A percentile compares a stretch with the other conserved stretches of the same genome.
Evolutionary conservation across 2,329 filamentous ascomycete genomes (phyloP).

Genomic region (Orbilia brochopaga): DNA sequence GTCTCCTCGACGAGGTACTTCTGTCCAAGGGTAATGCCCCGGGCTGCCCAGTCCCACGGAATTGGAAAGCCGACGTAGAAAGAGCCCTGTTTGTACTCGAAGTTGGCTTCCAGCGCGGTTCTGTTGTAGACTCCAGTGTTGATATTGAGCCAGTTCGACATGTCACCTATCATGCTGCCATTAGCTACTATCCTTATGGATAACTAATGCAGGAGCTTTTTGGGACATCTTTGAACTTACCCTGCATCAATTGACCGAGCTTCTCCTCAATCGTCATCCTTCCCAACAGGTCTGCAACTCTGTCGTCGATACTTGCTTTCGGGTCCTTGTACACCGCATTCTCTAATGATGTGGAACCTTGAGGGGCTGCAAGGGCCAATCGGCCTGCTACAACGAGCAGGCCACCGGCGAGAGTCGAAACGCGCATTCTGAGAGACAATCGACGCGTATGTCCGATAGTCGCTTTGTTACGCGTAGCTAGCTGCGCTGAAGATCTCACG

Average conservation of each 20-base stretch:
- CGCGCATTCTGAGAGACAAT: conserved; percentile 46
- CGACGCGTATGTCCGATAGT: conserved; percentile 12
- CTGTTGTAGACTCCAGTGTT: conserved; percentile 71
- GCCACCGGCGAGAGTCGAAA: conserved; percentile 43
- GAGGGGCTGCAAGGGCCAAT: conserved; percentile 34
- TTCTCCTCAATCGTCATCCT: conserved; percentile 79
- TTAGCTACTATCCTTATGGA: background rate
- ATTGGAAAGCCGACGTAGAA: conserved; percentile 76
- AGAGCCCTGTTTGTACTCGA: conserved; percentile 69
- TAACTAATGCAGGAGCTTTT: background rate
- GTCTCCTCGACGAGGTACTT: conserved; percentile 73
- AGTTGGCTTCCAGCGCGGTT: conserved; percentile 70
- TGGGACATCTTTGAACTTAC: conserved; percentile 50
- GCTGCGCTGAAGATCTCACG: conserved; percentile 41
- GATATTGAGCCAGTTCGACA: conserved; percentile 75
- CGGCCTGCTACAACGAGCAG: conserved; percentile 38
- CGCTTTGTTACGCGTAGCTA: conserved; percentile 17
- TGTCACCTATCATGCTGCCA: conserved; percentile 61
- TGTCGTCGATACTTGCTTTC: conserved; percentile 62
- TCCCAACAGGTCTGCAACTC: conserved; percentile 71
- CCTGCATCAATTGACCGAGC: conserved; percentile 71
- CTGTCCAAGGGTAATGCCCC: conserved; percentile 69
- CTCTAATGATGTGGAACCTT: conserved; percentile 19
- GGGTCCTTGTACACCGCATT: conserved; percentile 56
- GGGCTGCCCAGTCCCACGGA: conserved; percentile 68